Evolutionary conservation across 2,329 filamentous ascomycete species (phyloP), one percentile per base, ranked within the genome.

Genomic region (Epichloe sp.): DNA sequence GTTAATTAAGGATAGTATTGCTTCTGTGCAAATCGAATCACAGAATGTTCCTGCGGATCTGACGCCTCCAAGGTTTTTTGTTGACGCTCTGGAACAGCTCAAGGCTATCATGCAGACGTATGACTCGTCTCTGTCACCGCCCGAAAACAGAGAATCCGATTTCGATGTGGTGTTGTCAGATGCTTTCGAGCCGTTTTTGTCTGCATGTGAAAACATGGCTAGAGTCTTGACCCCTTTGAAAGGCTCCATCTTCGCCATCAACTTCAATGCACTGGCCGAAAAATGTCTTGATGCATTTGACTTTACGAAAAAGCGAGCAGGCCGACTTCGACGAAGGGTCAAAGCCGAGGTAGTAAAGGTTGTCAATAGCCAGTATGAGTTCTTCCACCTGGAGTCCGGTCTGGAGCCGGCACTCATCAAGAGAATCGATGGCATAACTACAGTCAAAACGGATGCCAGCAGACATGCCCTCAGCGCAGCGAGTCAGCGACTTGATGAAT

Each of bases 181-280:
- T 60, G 83, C 88, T 0, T 80, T 97, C 37, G 87, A 95, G 58
- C 91, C 93, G 0, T 96, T 93, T 67, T 71, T 97, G 44, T 73
- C 78, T 14, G 82, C 80, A n/a, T 88, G 85, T 61, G 77, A 83
- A 53, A 82, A 80, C 51, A 78, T 93, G 60, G 77, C 83, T 12
- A 77, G 74, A 53, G 71, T 72, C 17, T 71, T 93, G 44, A 67
- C 73, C 3, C 63, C 75, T 1, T 83, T 83, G 0, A 74, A 77
- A 8, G 75, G 75, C 44, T 77, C 80, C 35, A 80, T 91, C 6
- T 90, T 91, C 61, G 72, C 78, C 7, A 75, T 88, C 54, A 93
- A 93, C 62, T 91, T 84, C 66, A 67, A 83, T 4, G 65, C 82
- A 10, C 73, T 77, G 3, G 79, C 83, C 0, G 74, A 73, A 48